Percentiles rank a stretch among this genome's conserved stretches.
Evolutionary conservation across 208 protist species (phyloP).

Genomic region (Crithidia sp.): DNA sequence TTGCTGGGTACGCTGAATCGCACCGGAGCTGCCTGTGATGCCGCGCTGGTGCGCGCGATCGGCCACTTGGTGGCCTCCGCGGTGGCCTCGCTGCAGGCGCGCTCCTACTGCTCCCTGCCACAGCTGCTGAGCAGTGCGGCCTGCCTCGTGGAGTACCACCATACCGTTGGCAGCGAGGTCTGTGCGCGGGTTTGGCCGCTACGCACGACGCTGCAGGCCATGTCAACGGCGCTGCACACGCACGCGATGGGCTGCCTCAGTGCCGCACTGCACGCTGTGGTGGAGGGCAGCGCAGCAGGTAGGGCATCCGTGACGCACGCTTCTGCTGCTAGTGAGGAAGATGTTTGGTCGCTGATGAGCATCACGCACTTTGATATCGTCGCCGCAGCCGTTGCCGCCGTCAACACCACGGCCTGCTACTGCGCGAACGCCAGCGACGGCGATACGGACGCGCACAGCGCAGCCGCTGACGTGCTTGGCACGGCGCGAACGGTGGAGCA

Average conservation of each 20-base stretch:
- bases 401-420: constrained; percentile 26
- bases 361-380: constrained; percentile 24
- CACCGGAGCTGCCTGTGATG: constrained; percentile 19
- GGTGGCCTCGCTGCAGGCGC: constrained; percentile 48
- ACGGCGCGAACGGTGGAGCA: constrained; percentile 10
- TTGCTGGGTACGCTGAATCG: constrained; percentile 58
- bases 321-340: background rate
- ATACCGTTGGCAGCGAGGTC: constrained; percentile 46
- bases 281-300: background rate
- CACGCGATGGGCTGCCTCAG: constrained; percentile 20
- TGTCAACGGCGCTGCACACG: constrained; percentile 23
- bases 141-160: constrained; percentile 70
- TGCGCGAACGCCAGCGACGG: background rate
- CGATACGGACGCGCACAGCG: background rate
- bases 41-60: constrained; percentile 30
- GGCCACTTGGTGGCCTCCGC: constrained; percentile 35
- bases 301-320: background rate
- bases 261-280: constrained; percentile 6
- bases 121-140: constrained; percentile 46
- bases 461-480: constrained; percentile 15
- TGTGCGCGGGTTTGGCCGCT: constrained; percentile 30
- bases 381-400: constrained; percentile 13
- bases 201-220: constrained; percentile 29
- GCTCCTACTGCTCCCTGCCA: constrained; percentile 45
- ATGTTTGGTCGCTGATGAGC: constrained; percentile 22